Evolutionary conservation across 2,329 filamentous ascomycete species (phyloP).

Genomic region (Aspergillus fructus): DNA sequence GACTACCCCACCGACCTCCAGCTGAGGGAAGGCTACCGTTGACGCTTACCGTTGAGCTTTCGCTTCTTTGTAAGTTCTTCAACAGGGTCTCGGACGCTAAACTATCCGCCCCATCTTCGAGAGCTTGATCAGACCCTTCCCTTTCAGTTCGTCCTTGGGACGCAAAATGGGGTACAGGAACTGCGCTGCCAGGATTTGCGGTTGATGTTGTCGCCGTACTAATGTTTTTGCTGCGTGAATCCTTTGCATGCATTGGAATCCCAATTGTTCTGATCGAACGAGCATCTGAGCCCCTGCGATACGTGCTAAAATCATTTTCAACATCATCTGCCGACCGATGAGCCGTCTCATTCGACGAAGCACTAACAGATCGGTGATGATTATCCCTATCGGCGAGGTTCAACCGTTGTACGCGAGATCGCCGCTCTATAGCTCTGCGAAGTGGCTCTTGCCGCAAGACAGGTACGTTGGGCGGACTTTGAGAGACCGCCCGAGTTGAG

Average conservation of each 20-base stretch:
- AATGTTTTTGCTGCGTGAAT: conserved; percentile 45
- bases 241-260: conserved; percentile 48
- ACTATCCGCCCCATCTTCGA: conserved; percentile 36
- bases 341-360: conserved; percentile 44
- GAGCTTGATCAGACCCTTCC: conserved; percentile 23
- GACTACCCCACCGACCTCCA: conserved; percentile 54
- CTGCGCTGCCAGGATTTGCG: conserved; percentile 50
- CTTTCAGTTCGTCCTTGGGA: conserved; percentile 34
- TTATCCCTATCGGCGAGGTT: conserved; percentile 33
- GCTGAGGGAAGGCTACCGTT: conserved; percentile 48
- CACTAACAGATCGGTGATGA: conserved; percentile 43
- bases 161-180: conserved; percentile 55
- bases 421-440: conserved; percentile 54
- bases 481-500: conserved; percentile 51
- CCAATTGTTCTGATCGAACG: conserved; percentile 43
- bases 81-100: conserved; percentile 57
- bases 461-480: conserved; percentile 53
- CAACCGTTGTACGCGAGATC: conserved; percentile 48
- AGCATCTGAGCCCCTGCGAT: conserved; percentile 44
- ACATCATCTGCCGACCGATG: conserved; percentile 34
- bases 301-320: conserved; percentile 29
- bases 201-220: conserved; percentile 54
- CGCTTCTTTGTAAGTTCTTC: conserved; percentile 53
- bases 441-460: conserved; percentile 54
- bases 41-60: conserved; percentile 48